phyloP scores from a whole-genome alignment of 2,329 filamentous ascomycete species.

The Trichoderma afroharzianum region DNA sequence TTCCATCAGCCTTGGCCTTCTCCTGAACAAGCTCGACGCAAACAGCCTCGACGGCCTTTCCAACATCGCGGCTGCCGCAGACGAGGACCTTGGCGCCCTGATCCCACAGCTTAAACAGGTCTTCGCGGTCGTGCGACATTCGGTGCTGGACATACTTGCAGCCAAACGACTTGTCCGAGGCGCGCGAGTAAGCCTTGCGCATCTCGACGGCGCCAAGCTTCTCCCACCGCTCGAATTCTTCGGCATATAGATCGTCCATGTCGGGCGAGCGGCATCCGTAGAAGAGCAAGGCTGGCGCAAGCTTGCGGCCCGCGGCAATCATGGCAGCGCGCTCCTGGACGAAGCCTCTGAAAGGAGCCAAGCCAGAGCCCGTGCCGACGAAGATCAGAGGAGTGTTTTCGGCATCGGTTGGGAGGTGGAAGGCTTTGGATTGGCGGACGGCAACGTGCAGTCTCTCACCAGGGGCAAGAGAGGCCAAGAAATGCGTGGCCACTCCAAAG shows the following conservation, averaged over 20 bases:
- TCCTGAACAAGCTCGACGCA: conserved; percentile 36
- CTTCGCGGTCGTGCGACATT: conserved; percentile 35
- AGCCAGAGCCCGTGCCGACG: conserved; percentile 51
- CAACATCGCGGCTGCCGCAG: conserved; percentile 57
- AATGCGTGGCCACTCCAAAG: conserved; percentile 59
- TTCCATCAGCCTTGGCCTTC: conserved; percentile 28
- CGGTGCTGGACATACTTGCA: conserved; percentile 48
- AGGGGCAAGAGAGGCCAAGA: conserved; percentile 48
- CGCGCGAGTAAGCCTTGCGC: conserved; percentile 54
- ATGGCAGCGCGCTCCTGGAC: conserved; percentile 57
- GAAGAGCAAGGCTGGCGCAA: conserved; percentile 63
- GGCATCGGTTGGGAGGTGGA: conserved; percentile 46
- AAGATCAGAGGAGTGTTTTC: conserved; percentile 49
- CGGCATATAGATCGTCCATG: conserved; percentile 57
- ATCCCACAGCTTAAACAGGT: conserved; percentile 38
- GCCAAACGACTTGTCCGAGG: conserved; percentile 41
- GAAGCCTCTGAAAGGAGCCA: conserved; percentile 63
- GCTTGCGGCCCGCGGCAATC: conserved; percentile 44
- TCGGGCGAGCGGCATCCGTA: conserved; percentile 57
- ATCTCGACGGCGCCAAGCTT: conserved; percentile 57
- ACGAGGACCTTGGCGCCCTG: conserved; percentile 56
- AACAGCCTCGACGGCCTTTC: conserved; percentile 44
- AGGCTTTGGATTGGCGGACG: conserved; percentile 41
- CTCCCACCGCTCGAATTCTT: conserved; percentile 59
- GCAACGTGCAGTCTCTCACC: conserved; percentile 49